These are phyloP conservation scores for Orbilia oligospora DNA, from an alignment of 2,329 filamentous ascomycete species.

Conservation along the genomic window DNA sequence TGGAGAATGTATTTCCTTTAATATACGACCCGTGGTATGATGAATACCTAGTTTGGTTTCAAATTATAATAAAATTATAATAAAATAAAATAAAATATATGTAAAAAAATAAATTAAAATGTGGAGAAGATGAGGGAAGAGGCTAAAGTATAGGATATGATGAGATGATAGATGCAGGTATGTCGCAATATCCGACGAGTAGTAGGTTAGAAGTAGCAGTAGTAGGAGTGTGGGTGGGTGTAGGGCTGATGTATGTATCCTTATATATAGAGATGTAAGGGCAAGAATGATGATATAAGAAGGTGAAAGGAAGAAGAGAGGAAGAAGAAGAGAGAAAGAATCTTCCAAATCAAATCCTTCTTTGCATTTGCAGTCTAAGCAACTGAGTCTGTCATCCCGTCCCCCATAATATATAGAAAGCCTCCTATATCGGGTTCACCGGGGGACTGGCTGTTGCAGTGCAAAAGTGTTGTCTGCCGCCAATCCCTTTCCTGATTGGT, in stretches of 20 bases:
- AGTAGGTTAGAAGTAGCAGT: background rate
- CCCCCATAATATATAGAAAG: conserved; percentile 13
- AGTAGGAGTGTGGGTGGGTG: background rate
- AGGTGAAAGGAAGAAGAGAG: background rate
- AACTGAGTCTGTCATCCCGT: conserved; percentile 29
- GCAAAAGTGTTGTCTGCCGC: conserved; percentile 51
- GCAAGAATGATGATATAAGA: background rate
- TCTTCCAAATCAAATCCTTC: conserved; percentile 28
- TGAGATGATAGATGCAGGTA: conserved; percentile 44
- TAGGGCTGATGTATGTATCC: conserved; percentile 23
- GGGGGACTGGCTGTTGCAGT: conserved; percentile 30
- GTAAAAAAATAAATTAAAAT: background rate
- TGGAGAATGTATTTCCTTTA: background rate
- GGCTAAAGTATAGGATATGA: conserved; percentile 23
- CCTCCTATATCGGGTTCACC: conserved; percentile 39
- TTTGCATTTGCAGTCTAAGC: conserved; percentile 3
- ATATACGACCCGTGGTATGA: background rate
- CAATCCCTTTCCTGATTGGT: conserved; percentile 42
- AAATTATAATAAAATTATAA: background rate
- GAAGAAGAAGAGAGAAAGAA: conserved; percentile 22
- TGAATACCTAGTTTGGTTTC: conserved; percentile 15
- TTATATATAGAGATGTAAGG: background rate
- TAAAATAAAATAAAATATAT: conserved; percentile 6
- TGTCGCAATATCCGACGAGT: conserved; percentile 48
- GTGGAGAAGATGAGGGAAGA: conserved; percentile 33